These are phyloP conservation scores for Cryomyces minteri DNA, from an alignment of 495 filamentous ascomycete species.

Conservation along the genomic window DNA sequence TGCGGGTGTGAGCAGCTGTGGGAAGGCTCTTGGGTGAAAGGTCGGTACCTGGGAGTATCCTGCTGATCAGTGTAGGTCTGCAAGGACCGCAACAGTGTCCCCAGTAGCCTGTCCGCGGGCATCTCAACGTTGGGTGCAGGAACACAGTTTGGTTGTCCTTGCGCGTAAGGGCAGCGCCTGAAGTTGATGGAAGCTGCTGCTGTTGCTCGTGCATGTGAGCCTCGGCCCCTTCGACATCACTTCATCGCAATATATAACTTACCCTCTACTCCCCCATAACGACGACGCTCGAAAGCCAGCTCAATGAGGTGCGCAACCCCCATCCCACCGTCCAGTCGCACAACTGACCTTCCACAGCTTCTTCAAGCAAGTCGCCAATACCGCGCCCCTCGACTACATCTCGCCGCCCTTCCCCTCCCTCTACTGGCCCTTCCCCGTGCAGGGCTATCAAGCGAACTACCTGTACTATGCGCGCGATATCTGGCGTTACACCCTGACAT, in stretches of 20 bases:
- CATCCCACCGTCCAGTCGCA: too few species aligned
- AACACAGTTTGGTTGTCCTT: too few species aligned
- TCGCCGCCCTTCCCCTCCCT: conserved; percentile 75
- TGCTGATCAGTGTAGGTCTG: conserved; percentile 24
- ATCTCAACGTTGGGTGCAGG: conserved; percentile 4
- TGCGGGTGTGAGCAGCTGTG: conserved; percentile 5
- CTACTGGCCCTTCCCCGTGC: conserved; percentile 50
- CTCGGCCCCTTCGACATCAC: too few species aligned
- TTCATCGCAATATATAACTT: too few species aligned
- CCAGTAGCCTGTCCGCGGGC: conserved; percentile 21
- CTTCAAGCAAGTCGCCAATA: conserved; percentile 21
- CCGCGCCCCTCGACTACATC: conserved; percentile 44
- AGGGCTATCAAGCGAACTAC: conserved; percentile 33
- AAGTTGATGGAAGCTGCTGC: too few species aligned
- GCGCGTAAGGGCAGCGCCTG: too few species aligned
- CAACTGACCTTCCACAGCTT: conserved; percentile 1
- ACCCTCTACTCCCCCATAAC: too few species aligned
- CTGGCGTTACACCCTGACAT: conserved; percentile 75
- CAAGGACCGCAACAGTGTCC: conserved; percentile 21
- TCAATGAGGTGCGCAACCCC: too few species aligned
- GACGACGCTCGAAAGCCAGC: too few species aligned
- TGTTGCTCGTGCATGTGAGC: too few species aligned
- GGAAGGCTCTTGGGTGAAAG: not conserved
- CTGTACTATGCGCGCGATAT: conserved; percentile 68
- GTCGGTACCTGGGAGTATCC: conserved; percentile 26